These are phyloP conservation scores for Diplodia sapinea DNA, from an alignment of 2,329 filamentous ascomycete species.

Conservation along the genomic window DNA sequence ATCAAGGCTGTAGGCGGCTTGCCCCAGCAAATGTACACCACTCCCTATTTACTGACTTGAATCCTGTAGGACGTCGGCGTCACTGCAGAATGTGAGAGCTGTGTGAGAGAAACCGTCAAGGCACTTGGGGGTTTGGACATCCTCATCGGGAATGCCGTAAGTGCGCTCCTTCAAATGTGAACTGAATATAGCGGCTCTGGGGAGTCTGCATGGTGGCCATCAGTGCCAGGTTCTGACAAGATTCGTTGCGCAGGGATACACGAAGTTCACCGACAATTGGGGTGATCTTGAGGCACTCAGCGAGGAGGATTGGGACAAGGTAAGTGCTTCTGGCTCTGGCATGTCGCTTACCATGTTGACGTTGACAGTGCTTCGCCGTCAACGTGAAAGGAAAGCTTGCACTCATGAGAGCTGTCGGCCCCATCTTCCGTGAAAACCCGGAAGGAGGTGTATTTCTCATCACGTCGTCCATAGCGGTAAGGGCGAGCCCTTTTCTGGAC, in stretches of 20 bases:
- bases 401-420: slow-evolving; percentile 62
- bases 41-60: background rate
- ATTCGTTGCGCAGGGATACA: slow-evolving; percentile 60
- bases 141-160: slow-evolving; percentile 74
- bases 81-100: slow-evolving; percentile 62
- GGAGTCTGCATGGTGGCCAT: background rate
- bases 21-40: background rate
- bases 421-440: slow-evolving; percentile 65
- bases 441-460: slow-evolving; percentile 69
- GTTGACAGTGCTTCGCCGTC: slow-evolving; percentile 61
- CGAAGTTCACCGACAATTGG: slow-evolving; percentile 62
- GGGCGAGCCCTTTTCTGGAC: slow-evolving; percentile 32
- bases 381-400: slow-evolving; percentile 61
- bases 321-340: slow-evolving; percentile 37
- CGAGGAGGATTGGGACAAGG: slow-evolving; percentile 69
- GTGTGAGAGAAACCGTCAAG: slow-evolving; percentile 65
- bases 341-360: slow-evolving; percentile 28
- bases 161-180: slow-evolving; percentile 34
- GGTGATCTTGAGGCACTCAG: slow-evolving; percentile 63
- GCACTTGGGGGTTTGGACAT: slow-evolving; percentile 75
- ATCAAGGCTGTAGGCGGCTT: slow-evolving; percentile 63
- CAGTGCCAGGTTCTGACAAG: background rate
- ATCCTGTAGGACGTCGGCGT: slow-evolving; percentile 63
- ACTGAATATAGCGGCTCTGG: background rate
- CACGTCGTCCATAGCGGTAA: slow-evolving; percentile 66